Evolutionary conservation across 2,329 filamentous ascomycete genomes (phyloP), one percentile per base, ranked within the genome.

Genomic region (Amauroascus verrucosus): DNA sequence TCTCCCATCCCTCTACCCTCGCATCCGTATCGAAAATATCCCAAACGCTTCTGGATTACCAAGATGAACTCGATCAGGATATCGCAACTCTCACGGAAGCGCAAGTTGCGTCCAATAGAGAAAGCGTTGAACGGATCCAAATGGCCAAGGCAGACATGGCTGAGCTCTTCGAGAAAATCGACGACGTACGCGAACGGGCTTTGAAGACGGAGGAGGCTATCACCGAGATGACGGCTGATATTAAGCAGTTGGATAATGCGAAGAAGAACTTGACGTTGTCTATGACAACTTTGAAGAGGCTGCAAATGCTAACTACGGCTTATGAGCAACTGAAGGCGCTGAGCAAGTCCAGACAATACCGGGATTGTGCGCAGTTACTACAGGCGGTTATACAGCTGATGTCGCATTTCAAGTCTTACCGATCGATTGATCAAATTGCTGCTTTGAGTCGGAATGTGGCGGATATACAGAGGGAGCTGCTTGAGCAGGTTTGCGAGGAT

Each of bases 251-350:
- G 59, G 93, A 98, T 71, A 87, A 86, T 69, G 96, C 93, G 35
- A 98, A 98, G 76, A 85, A 85, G 69, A 98, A 98, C 70, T 77
- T 98, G 57, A 96, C 93, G 8, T 78, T 95, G 51, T 96, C 89
- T 60, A 98, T 98, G 93, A 98, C 93, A 41, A 91, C 91, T 20
- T 76, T 98, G 64, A 98, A 98, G 75, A 80, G 93, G 45, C 77
- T 98, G 62, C 93, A 98, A 76, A 98, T 98, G 93, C 75, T 98
- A 66, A 97, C 93, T 4, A 97, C 93, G 2, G 93, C 93, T n/a
- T 98, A 97, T 71, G 93, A 97, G 67, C 93, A 98, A 72, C 77
- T 98, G 54, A 81, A 86, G 55, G 86, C 83, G 2, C 75, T 96
- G 60, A 85, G 87, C 60, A 86, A 86, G 70, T 85, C 86, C 33